Conservation (phyloP, 2,329 filamentous ascomycete genomes). For the Elsinoe perseae region DNA sequence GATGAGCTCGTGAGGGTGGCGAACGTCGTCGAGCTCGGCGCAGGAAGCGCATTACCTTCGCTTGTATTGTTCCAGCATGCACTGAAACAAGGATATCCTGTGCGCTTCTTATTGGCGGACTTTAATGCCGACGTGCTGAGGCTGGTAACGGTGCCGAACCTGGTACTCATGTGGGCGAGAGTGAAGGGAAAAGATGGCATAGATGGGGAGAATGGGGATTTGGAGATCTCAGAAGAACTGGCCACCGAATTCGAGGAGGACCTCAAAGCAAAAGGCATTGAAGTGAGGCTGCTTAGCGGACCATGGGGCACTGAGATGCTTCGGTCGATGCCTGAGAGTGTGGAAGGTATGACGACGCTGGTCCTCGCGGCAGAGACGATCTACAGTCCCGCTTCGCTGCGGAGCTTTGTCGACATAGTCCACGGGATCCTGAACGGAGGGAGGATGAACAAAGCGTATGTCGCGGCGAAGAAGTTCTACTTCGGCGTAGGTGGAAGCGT, state of each 20-base stretch:
- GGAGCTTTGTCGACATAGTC: conserved; percentile 60
- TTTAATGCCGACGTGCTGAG: conserved; percentile 73
- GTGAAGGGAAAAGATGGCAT: conserved; percentile 18
- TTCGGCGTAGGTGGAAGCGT: conserved; percentile 79
- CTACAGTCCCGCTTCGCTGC: conserved; percentile 65
- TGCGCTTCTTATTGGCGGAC: conserved; percentile 63
- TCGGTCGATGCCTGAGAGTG: conserved; percentile 42
- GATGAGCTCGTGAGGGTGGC: conserved; percentile 42
- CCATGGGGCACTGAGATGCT: conserved; percentile 62
- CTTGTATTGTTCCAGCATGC: conserved; percentile 61
- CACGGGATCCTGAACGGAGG: conserved; percentile 49
- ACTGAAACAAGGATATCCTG: conserved; percentile 39
- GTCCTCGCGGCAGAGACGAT: conserved; percentile 75
- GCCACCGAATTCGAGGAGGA: conserved; percentile 51
- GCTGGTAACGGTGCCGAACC: conserved; percentile 71
- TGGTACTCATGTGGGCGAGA: conserved; percentile 58
- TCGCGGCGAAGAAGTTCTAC: conserved; percentile 72
- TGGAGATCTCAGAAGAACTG: conserved; percentile 55
- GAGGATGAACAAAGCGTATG: conserved; percentile 52
- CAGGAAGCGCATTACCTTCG: conserved; percentile 67
- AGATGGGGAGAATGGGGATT: conserved; percentile 38
- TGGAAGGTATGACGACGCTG: conserved; percentile 39
- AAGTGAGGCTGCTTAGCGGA: conserved; percentile 62
- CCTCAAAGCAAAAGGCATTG: conserved; percentile 46
- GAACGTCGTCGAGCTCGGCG: conserved; percentile 58